phyloP scores from a whole-genome alignment of 495 filamentous ascomycete genomes.

The Parathielavia appendiculata region DNA sequence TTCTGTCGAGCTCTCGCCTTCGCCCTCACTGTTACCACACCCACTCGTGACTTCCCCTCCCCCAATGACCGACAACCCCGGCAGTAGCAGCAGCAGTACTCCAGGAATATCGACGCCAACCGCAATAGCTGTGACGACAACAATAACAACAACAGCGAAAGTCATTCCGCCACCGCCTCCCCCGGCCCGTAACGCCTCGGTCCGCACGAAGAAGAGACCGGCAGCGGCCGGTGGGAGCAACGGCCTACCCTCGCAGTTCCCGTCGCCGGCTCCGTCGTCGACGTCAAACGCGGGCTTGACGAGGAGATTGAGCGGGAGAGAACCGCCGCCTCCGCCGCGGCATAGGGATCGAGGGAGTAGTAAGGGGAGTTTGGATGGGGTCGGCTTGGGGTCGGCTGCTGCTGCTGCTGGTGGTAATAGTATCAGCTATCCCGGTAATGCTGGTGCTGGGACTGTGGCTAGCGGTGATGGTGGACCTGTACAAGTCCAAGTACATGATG shows the following conservation, averaged over 20 bases:
- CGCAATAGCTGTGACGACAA: background rate
- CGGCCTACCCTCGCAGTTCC: no score
- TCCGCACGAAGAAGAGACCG: slow-evolving; percentile 35
- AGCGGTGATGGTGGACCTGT: background rate
- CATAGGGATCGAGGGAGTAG: slow-evolving; percentile 44
- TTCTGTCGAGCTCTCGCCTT: slow-evolving; percentile 8
- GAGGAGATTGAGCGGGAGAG: background rate
- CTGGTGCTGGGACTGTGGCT: no score
- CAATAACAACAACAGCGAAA: slow-evolving; percentile 20
- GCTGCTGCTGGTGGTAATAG: background rate
- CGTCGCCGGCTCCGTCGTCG: background rate
- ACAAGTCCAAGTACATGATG: slow-evolving; percentile 22
- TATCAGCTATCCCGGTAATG: no score
- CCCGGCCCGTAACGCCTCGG: slow-evolving; percentile 37
- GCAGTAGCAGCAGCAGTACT: background rate
- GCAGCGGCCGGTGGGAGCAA: background rate
- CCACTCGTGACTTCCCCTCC: background rate
- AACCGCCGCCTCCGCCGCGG: slow-evolving; percentile 56
- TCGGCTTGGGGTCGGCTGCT: background rate
- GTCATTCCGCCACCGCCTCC: slow-evolving; percentile 42
- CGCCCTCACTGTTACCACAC: background rate
- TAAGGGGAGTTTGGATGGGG: slow-evolving; percentile 42
- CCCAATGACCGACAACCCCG: background rate
- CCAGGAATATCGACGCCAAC: background rate
- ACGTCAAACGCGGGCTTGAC: background rate